Evolutionary conservation across 306 rosid species (phyloP), one percentile per base, ranked within the genome.

Genomic region (Myrica gale): DNA sequence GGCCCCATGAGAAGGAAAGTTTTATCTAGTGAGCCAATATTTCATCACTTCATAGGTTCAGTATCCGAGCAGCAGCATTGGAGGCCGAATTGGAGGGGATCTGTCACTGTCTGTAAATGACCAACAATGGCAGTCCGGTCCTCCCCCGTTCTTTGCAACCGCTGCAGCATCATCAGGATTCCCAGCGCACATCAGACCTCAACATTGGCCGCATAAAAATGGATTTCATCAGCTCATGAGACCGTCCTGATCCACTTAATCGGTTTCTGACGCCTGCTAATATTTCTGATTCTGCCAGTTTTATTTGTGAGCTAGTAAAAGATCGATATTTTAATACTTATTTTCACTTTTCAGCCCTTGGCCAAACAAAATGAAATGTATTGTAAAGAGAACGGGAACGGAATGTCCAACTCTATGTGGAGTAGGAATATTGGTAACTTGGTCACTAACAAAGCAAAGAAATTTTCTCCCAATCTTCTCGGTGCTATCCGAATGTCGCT

Each of bases 121-220:
- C 13, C 81, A 86, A 53, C 85, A 82, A 67, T 87, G 89, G 89
- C 90, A 82, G 81, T 37, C 84, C 5, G 84, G 88, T 53, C 84
- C 84, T 75, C 85, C 90, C 43, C 92, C 77, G 81, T 54, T 79
- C 73, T 81, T 82, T 78, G 89, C 97, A 85, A 84, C 81, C 85
- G 95, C 97, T 88, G 99, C 99, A 96, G 99, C 99, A 96, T 96
- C 99, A 96, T 96, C 99, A 96, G 99, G 99, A 96, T 96, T 96
- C 99, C 87, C 90, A 81, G 89, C 76, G 50, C 98, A 89, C 84
- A 89, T 82, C 48, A 89, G 84, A 68, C 66, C 84, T 23, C 90
- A 86, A 83, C 78, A 80, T 84, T 85, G 91, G 97, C 85, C 81
- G 85, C 96, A 87, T 75, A 89, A 82, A 72, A 87, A 88, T 79